These are phyloP conservation scores for Candida tetrigidarum DNA, from an alignment of 1,139 yeast species.

Conservation along the genomic window DNA sequence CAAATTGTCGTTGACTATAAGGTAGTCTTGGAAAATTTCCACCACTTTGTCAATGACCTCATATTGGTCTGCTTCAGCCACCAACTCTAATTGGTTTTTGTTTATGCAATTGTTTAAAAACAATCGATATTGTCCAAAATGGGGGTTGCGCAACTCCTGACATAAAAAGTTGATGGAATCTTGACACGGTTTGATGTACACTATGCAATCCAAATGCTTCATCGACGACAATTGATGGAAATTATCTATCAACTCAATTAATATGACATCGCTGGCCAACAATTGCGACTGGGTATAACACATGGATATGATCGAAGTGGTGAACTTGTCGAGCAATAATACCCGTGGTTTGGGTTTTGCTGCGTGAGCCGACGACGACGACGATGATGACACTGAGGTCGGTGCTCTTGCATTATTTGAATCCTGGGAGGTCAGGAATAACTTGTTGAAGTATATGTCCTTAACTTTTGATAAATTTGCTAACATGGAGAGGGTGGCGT, in stretches of 20 bases:
- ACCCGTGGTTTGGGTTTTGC: constrained; percentile 58
- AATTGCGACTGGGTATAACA: constrained; percentile 87
- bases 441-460: constrained; percentile 40
- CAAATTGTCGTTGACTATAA: constrained; percentile 70
- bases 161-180: constrained; percentile 63
- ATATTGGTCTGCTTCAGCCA: constrained; percentile 90
- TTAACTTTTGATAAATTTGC: constrained; percentile 41
- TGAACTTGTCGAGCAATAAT: constrained; percentile 73
- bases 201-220: constrained; percentile 84
- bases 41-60: constrained; percentile 78
- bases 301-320: constrained; percentile 84
- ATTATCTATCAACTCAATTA: constrained; percentile 74
- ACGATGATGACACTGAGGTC: constrained; percentile 5
- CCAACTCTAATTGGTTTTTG: constrained; percentile 76
- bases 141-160: constrained; percentile 76
- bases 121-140: constrained; percentile 74
- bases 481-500: too few relatives aligned
- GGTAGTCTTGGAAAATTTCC: constrained; percentile 85
- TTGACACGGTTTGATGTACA: constrained; percentile 74
- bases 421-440: constrained; percentile 25
- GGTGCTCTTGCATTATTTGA: constrained; percentile 1
- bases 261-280: constrained; percentile 77
- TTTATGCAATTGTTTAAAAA: constrained; percentile 76
- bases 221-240: constrained; percentile 63
- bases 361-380: constrained; percentile 1